A percentile compares a stretch with the other conserved stretches of the same genome.
phyloP scores from a whole-genome alignment of 2,329 filamentous ascomycete species.

The Cytospora chrysosperma region DNA sequence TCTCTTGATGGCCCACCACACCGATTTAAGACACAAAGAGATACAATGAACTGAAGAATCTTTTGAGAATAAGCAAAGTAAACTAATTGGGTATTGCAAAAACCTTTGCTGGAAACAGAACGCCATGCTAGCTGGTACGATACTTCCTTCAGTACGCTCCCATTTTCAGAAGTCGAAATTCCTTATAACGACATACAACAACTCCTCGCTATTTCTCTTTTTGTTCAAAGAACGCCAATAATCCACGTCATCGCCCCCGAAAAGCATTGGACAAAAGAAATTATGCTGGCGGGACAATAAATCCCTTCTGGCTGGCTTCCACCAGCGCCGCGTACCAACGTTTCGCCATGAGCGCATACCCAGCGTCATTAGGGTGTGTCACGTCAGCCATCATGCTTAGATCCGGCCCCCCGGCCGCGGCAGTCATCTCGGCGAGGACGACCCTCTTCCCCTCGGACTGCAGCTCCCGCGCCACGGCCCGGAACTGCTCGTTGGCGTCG shows the following conservation, averaged over 20 bases:
- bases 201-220: not conserved
- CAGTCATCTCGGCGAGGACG: conserved; percentile 43
- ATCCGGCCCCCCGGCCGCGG: conserved; percentile 31
- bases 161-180: not conserved
- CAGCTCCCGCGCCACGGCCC: conserved; percentile 31
- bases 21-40: not conserved
- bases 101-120: not conserved
- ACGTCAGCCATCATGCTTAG: conserved; percentile 37
- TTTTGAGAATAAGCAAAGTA: too few relatives aligned
- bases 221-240: too few relatives aligned
- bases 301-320: conserved; percentile 30
- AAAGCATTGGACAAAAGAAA: not conserved
- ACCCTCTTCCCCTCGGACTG: conserved; percentile 33
- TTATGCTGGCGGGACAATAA: conserved; percentile 27
- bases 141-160: not conserved
- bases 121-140: not conserved
- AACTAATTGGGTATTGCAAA: not conserved
- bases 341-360: conserved; percentile 43
- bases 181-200: not conserved
- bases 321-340: conserved; percentile 36
- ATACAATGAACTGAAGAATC: not conserved
- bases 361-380: conserved; percentile 40
- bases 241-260: too few relatives aligned
- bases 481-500: conserved; percentile 37
- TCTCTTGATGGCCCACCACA: too few relatives aligned